phyloP scores from a whole-genome alignment of 768 basidiomycete species.

The Tricholoma saponaceum region DNA sequence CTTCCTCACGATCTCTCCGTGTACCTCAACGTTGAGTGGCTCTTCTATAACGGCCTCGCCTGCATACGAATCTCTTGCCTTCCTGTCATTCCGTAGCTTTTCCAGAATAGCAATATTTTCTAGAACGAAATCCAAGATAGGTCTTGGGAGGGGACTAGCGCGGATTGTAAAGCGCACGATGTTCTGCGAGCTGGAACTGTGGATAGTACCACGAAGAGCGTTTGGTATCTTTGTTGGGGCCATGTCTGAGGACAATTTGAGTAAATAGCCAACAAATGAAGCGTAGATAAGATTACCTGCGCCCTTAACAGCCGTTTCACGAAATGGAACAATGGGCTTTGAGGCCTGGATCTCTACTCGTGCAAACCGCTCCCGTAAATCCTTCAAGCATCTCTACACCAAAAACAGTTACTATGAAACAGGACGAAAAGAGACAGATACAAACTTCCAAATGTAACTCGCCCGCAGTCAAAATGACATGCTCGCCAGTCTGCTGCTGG shows the following conservation, averaged over 20 bases:
- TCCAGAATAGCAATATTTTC: slow-evolving; percentile 66
- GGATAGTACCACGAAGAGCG: slow-evolving; percentile 73
- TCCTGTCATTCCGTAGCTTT: slow-evolving; percentile 49
- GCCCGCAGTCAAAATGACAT: slow-evolving; percentile 94
- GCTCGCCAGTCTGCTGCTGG: slow-evolving; percentile 95
- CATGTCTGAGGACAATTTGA: slow-evolving; percentile 62
- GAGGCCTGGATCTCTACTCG: slow-evolving; percentile 90
- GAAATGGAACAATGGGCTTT: slow-evolving; percentile 95
- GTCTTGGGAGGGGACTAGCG: slow-evolving; percentile 73
- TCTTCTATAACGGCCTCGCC: slow-evolving; percentile 36
- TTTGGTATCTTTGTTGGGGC: slow-evolving; percentile 71
- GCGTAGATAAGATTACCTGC: slow-evolving; percentile 41
- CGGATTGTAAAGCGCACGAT: slow-evolving; percentile 81
- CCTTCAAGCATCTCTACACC: slow-evolving; percentile 86
- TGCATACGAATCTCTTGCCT: slow-evolving; percentile 22
- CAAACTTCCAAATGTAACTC: slow-evolving; percentile 92
- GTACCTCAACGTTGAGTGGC: slow-evolving; percentile 37
- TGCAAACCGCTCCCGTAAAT: slow-evolving; percentile 94
- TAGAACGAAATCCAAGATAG: slow-evolving; percentile 71
- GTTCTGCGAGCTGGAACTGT: slow-evolving; percentile 61
- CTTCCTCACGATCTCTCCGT: slow-evolving; percentile 56
- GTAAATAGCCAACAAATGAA: not conserved
- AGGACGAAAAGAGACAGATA: not conserved
- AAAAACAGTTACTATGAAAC: not conserved
- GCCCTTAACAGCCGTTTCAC: slow-evolving; percentile 87